Percentiles rank a stretch among this genome's conserved stretches.
Conservation (phyloP, 805 yeast genomes). For the Kurtzmaniella cleridarum region DNA sequence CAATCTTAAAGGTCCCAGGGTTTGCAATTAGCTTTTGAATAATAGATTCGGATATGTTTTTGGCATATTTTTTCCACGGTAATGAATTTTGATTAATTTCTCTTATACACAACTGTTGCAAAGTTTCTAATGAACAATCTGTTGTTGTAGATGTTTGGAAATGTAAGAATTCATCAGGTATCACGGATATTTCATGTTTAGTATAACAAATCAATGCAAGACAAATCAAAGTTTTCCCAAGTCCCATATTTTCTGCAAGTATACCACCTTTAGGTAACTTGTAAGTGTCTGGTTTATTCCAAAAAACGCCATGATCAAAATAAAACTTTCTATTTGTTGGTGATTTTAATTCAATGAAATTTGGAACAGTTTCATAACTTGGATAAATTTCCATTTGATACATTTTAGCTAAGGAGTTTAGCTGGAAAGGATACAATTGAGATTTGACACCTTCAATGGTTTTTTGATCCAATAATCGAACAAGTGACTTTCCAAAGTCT, state of each 20-base stretch:
- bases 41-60: constrained; percentile 42
- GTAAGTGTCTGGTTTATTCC: constrained; percentile 35
- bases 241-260: constrained; percentile 64
- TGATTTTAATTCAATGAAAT: constrained; percentile 20
- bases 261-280: constrained; percentile 56
- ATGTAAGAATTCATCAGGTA: constrained; percentile 31
- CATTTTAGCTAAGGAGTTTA: constrained; percentile 59
- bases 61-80: constrained; percentile 50
- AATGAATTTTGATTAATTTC: constrained; percentile 43
- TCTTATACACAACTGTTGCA: constrained; percentile 37
- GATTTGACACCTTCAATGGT: constrained; percentile 42
- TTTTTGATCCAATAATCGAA: background rate
- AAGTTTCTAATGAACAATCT: constrained; percentile 7
- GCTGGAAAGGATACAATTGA: constrained; percentile 51
- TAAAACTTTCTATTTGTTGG: constrained; percentile 19
- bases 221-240: constrained; percentile 60
- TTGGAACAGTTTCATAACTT: constrained; percentile 28
- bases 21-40: constrained; percentile 22
- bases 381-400: constrained; percentile 42
- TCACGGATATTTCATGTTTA: constrained; percentile 44
- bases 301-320: constrained; percentile 32
- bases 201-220: constrained; percentile 53
- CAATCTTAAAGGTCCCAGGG: constrained; percentile 43
- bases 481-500: background rate
- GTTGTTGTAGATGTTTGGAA: constrained; percentile 7